A percentile compares a stretch with the other conserved stretches of the same genome.
phyloP scores from a whole-genome alignment of 2,329 filamentous ascomycete species.

The Calonectria naviculata region DNA sequence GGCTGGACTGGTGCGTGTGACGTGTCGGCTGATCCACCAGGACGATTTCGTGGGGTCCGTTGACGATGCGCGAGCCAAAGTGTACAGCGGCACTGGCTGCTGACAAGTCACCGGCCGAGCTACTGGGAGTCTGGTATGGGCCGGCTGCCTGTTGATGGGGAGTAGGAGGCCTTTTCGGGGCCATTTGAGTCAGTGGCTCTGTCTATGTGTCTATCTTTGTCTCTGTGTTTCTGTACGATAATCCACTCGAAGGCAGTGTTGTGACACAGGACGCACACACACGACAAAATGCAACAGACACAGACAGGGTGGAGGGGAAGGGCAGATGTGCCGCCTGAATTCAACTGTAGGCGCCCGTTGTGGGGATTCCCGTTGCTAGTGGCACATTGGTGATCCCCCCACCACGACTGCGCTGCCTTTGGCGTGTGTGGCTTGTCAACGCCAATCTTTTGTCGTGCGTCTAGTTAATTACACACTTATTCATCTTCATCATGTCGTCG shows the following conservation, averaged over 20 bases:
- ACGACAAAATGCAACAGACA: neutral
- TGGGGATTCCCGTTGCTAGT: neutral
- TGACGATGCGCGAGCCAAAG: neutral
- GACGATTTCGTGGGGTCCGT: neutral
- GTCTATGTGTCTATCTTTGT: neutral
- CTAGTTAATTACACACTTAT: neutral
- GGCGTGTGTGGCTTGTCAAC: neutral
- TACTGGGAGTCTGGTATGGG: neutral
- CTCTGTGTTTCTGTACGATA: too few species aligned
- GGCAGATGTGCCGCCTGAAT: neutral
- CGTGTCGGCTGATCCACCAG: conserved; percentile 42
- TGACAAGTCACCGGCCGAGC: neutral
- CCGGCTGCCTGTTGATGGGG: neutral
- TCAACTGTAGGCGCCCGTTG: neutral
- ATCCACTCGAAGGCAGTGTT: too few species aligned
- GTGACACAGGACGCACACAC: neutral
- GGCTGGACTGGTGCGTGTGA: conserved; percentile 27
- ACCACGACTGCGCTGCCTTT: neutral
- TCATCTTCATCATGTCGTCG: neutral
- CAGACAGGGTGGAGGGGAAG: neutral
- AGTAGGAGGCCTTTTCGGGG: neutral
- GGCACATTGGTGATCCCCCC: neutral
- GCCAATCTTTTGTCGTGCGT: neutral
- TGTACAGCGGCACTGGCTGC: neutral
- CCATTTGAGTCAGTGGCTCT: neutral